These are phyloP conservation scores for Zymoseptoria ardabiliae DNA, from an alignment of 2,329 filamentous ascomycete genomes.

Conservation along the genomic window DNA sequence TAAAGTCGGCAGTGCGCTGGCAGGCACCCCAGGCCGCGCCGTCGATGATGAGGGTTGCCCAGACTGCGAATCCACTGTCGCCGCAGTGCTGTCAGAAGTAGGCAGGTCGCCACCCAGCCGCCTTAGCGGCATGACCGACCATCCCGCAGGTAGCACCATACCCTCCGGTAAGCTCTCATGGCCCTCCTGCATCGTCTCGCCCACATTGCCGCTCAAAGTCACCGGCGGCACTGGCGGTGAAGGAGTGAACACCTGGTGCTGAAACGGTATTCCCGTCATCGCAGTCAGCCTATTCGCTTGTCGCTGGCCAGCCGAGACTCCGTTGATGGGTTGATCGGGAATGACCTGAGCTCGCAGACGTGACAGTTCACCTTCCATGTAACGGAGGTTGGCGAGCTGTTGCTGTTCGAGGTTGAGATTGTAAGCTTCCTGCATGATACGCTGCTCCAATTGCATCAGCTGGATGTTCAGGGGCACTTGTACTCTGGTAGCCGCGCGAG, in stretches of 20 bases:
- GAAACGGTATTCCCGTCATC: slow-evolving; percentile 1
- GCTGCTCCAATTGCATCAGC: slow-evolving; percentile 59
- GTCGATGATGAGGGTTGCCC: not conserved
- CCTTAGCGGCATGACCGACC: slow-evolving; percentile 42
- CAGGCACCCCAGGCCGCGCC: not conserved
- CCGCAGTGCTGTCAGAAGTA: not conserved
- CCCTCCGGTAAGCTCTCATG: slow-evolving; percentile 45
- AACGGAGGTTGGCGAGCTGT: slow-evolving; percentile 61
- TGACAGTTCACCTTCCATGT: slow-evolving; percentile 60
- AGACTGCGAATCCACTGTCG: not conserved
- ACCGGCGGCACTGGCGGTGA: slow-evolving; percentile 1
- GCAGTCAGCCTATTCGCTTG: slow-evolving; percentile 9
- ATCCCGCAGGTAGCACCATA: slow-evolving; percentile 46
- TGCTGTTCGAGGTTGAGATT: slow-evolving; percentile 56
- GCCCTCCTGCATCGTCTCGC: slow-evolving; percentile 33
- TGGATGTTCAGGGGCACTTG: slow-evolving; percentile 48
- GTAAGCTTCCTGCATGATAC: slow-evolving; percentile 61
- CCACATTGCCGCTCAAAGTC: slow-evolving; percentile 17
- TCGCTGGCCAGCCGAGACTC: slow-evolving; percentile 9
- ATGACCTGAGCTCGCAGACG: slow-evolving; percentile 47
- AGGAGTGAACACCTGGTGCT: slow-evolving; percentile 5
- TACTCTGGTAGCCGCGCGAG: slow-evolving; percentile 8
- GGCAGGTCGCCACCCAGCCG: slow-evolving; percentile 9
- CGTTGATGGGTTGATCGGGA: slow-evolving; percentile 16
- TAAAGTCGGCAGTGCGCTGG: not conserved